These are phyloP conservation scores for Linderniella brevidens DNA, from an alignment of 257 asterid species.

Conservation along the genomic window DNA sequence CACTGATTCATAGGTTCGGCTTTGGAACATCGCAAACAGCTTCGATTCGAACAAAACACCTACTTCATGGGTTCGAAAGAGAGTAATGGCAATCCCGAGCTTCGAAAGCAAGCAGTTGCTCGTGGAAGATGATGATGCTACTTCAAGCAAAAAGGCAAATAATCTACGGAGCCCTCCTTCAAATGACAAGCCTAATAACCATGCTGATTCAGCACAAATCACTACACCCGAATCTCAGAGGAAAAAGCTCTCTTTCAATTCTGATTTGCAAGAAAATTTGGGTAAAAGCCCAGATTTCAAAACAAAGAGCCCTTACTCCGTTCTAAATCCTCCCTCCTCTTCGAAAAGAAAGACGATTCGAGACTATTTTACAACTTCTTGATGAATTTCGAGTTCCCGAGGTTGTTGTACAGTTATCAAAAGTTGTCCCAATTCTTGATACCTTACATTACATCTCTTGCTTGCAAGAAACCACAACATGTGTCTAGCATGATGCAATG, in stretches of 20 bases:
- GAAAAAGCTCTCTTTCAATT: constrained; percentile 21
- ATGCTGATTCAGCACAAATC: constrained; percentile 18
- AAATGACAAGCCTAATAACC: constrained; percentile 6
- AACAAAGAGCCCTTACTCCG: constrained; percentile 68
- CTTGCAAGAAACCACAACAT: no score
- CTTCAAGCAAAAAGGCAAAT: constrained; percentile 12
- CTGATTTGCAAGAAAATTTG: constrained; percentile 22
- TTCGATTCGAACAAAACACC: constrained; percentile 63
- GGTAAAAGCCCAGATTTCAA: constrained; percentile 48
- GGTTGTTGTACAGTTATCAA: no score
- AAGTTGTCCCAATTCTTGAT: no score
- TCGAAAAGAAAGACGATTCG: constrained; percentile 64
- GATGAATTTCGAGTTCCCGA: constrained; percentile 6
- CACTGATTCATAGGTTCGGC: constrained; percentile 33
- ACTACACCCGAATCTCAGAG: constrained; percentile 59
- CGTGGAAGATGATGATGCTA: constrained; percentile 23
- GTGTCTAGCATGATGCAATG: no score
- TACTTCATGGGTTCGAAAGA: constrained; percentile 69
- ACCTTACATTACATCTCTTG: no score
- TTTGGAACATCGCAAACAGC: constrained; percentile 60
- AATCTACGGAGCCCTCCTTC: neutral
- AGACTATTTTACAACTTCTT: constrained; percentile 52
- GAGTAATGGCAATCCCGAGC: constrained; percentile 49
- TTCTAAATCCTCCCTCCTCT: constrained; percentile 77
- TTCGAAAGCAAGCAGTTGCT: constrained; percentile 45